Percentiles rank a stretch among this genome's conserved stretches.
These are phyloP conservation scores for Trichoderma brevicompactum DNA, from an alignment of 2,329 filamentous ascomycete genomes.

Conservation along the genomic window DNA sequence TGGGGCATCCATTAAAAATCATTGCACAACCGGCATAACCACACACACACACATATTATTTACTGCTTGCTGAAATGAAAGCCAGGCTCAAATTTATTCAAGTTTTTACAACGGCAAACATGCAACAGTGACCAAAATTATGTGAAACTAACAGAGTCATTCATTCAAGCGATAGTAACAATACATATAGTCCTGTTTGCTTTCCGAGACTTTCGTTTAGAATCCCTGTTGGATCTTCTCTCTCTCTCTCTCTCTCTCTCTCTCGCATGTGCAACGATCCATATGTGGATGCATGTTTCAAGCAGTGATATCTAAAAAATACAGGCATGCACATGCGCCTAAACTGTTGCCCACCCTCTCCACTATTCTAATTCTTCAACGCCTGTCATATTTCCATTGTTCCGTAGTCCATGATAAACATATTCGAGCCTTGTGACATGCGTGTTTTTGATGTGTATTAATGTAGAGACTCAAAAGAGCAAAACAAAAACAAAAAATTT, in stretches of 20 bases:
- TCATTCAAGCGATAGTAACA: not conserved
- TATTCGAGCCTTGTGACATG: not conserved
- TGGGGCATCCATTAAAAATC: not conserved
- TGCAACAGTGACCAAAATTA: too few relatives aligned
- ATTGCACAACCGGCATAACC: not conserved
- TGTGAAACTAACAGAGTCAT: not conserved
- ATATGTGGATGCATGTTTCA: not conserved
- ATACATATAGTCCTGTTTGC: not conserved
- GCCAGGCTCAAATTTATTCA: too few relatives aligned
- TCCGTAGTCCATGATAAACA: conserved; percentile 7
- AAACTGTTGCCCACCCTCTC: conserved; percentile 13
- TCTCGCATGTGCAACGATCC: too few relatives aligned
- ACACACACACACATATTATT: not conserved
- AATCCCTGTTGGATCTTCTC: not conserved
- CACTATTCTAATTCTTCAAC: conserved; percentile 25
- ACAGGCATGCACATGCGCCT: conserved; percentile 23
- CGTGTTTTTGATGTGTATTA: not conserved
- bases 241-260: not conserved
- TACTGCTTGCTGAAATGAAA: not conserved
- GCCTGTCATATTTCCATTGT: conserved; percentile 19
- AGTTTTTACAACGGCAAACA: not conserved
- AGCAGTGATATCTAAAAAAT: conserved; percentile 27
- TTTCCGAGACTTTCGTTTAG: not conserved
- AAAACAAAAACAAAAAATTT: not conserved
- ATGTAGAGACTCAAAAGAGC: not conserved